Conservation (phyloP, 1,284 basidiomycete species). For the Volvariella volvacea region DNA sequence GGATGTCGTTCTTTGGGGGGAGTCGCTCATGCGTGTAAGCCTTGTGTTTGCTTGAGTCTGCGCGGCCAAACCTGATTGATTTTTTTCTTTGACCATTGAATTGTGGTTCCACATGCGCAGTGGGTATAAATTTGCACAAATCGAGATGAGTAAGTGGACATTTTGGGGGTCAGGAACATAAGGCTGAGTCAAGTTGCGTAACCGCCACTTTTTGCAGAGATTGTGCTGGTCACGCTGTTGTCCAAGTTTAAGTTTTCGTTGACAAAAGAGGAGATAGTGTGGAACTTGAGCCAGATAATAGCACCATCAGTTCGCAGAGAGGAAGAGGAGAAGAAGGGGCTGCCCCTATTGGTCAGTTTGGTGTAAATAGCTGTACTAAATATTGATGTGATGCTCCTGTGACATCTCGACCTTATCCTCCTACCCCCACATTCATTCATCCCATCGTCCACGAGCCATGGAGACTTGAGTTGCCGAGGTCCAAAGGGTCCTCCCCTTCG, state of each 20-base stretch:
- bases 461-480: slow-evolving; percentile 70
- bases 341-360: slow-evolving; percentile 22
- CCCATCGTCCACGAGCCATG: slow-evolving; percentile 31
- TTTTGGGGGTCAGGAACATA: slow-evolving; percentile 10
- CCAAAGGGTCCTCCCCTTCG: slow-evolving; percentile 56
- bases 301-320: slow-evolving; percentile 26
- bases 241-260: slow-evolving; percentile 23
- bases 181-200: slow-evolving; percentile 18
- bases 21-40: slow-evolving; percentile 34
- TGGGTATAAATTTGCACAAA: slow-evolving; percentile 32
- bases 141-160: slow-evolving; percentile 34
- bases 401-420: neutral
- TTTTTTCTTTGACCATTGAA: slow-evolving; percentile 3
- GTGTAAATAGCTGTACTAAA: neutral
- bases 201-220: slow-evolving; percentile 24
- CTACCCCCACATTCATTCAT: neutral
- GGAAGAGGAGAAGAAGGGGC: slow-evolving; percentile 24
- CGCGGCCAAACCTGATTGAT: neutral
- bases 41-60: neutral
- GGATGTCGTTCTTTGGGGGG: slow-evolving; percentile 35
- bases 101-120: slow-evolving; percentile 13
- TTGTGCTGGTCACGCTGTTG: slow-evolving; percentile 28
- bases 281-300: slow-evolving; percentile 37
- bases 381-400: neutral
- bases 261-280: slow-evolving; percentile 29